Conservation (phyloP, 2,329 filamentous ascomycete genomes). For the Chaetomium olivaceum region DNA sequence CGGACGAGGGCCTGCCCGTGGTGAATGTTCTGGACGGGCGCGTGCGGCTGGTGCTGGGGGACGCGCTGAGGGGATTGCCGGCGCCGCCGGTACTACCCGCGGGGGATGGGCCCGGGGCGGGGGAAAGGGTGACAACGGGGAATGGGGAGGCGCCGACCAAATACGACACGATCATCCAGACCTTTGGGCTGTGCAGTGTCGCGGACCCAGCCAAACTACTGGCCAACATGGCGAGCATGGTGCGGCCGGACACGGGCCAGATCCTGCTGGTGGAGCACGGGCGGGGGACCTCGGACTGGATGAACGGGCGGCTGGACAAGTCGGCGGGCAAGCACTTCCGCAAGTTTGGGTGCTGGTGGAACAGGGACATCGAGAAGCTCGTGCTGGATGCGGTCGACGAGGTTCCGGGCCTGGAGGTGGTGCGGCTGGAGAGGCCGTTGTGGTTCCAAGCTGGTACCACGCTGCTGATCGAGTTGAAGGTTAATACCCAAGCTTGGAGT, state of each 20-base stretch:
- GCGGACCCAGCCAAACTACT: conserved; percentile 56
- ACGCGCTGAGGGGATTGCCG: conserved; percentile 50
- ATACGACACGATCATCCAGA: conserved; percentile 66
- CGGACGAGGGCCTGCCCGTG: conserved; percentile 20
- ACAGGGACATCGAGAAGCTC: conserved; percentile 60
- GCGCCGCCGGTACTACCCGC: conserved; percentile 33
- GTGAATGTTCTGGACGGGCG: conserved; percentile 43
- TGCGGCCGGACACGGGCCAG: conserved; percentile 57
- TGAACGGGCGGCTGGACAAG: conserved; percentile 59
- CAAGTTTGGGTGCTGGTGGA: conserved; percentile 69
- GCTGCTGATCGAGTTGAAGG: conserved; percentile 58
- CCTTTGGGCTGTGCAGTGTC: conserved; percentile 65
- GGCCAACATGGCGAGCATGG: conserved; percentile 51
- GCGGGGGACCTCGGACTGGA: conserved; percentile 53
- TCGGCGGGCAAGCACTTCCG: conserved; percentile 57
- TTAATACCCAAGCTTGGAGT: conserved; percentile 33
- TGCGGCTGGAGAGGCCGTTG: conserved; percentile 54
- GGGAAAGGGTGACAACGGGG: background rate
- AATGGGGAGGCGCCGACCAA: conserved; percentile 31
- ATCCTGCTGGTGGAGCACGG: conserved; percentile 66
- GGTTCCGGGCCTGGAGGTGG: conserved; percentile 58
- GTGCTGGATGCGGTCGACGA: conserved; percentile 50
- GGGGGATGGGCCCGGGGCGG: background rate
- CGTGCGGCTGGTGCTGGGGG: conserved; percentile 52
- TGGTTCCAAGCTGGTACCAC: conserved; percentile 58